These are phyloP conservation scores for Globisporangium cystogenes DNA, from an alignment of 352 stramenopile genomes.

Conservation along the genomic window DNA sequence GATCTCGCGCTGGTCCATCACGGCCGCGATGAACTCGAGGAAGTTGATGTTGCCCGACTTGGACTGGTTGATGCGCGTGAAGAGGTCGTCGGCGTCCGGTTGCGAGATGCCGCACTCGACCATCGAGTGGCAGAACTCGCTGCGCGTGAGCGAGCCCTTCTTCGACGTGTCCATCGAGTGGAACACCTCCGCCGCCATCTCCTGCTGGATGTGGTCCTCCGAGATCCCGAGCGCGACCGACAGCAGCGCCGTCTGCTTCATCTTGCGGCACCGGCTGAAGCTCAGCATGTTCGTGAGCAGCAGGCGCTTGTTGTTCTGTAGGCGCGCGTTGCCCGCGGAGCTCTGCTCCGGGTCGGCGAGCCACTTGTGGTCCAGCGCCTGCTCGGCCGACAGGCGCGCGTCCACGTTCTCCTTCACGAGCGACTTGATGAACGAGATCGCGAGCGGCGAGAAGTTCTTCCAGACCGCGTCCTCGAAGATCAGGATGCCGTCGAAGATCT, in stretches of 20 bases:
- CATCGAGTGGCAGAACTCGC: constrained; percentile 91
- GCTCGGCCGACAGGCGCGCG: constrained; percentile 46
- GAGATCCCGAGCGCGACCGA: constrained; percentile 67
- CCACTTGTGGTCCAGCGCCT: constrained; percentile 72
- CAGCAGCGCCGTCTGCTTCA: constrained; percentile 73
- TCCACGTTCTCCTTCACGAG: constrained; percentile 74
- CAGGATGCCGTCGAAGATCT: constrained; percentile 75
- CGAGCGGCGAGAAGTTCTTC: constrained; percentile 50
- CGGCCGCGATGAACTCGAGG: constrained; percentile 94
- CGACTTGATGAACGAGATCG: constrained; percentile 78
- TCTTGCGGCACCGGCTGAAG: constrained; percentile 66
- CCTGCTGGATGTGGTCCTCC: constrained; percentile 67
- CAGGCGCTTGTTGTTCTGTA: constrained; percentile 56
- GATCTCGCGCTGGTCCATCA: constrained; percentile 87
- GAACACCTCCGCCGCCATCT: constrained; percentile 80
- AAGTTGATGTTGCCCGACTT: constrained; percentile 90
- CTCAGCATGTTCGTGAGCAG: constrained; percentile 75
- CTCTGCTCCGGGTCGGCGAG: constrained; percentile 20
- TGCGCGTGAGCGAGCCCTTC: constrained; percentile 84
- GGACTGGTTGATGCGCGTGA: constrained; percentile 72
- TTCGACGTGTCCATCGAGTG: constrained; percentile 83
- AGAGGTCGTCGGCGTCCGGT: constrained; percentile 77
- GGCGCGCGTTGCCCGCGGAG: constrained; percentile 17
- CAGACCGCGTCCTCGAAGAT: constrained; percentile 67
- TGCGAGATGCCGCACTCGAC: constrained; percentile 79